phyloP scores from a whole-genome alignment of 495 filamentous ascomycete species.

The Penicillium fimorum region DNA sequence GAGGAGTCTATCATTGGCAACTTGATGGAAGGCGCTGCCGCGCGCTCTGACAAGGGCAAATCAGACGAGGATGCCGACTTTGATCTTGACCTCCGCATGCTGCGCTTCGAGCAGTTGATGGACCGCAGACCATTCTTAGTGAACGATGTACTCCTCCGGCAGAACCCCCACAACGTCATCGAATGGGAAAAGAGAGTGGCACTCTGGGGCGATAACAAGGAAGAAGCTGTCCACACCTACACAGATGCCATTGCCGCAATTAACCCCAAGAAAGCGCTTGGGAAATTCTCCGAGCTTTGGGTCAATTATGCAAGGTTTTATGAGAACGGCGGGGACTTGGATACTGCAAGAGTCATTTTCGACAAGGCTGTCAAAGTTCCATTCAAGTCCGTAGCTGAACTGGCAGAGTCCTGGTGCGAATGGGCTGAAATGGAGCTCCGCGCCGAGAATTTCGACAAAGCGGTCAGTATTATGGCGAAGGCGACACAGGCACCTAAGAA shows the following conservation, averaged over 20 bases:
- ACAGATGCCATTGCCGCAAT: constrained; percentile 91
- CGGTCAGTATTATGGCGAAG: constrained; percentile 94
- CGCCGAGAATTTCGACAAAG: constrained; percentile 92
- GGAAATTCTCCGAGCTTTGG: constrained; percentile 94
- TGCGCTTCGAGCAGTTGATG: constrained; percentile 98
- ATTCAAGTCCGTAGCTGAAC: constrained; percentile 90
- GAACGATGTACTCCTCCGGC: constrained; percentile 91
- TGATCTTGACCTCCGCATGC: constrained; percentile 95
- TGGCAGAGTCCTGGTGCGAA: constrained; percentile 98
- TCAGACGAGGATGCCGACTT: constrained; percentile 86
- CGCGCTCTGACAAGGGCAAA: constrained; percentile 76
- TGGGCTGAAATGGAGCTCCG: constrained; percentile 98
- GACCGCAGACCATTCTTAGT: constrained; percentile 93
- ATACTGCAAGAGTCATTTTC: constrained; percentile 85
- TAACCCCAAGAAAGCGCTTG: constrained; percentile 91
- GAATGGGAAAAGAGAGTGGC: constrained; percentile 97
- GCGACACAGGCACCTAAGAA: constrained; percentile 93
- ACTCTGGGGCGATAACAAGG: constrained; percentile 91
- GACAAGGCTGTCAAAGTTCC: constrained; percentile 98
- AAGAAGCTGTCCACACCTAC: constrained; percentile 90
- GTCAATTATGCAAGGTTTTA: constrained; percentile 98
- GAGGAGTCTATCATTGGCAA: constrained; percentile 93
- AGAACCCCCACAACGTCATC: constrained; percentile 94
- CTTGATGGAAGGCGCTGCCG: constrained; percentile 83
- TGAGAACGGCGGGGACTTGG: constrained; percentile 82